Evolutionary conservation across 2,329 filamentous ascomycete genomes (phyloP).

Genomic region (Exophiala phaeomuriformis): DNA sequence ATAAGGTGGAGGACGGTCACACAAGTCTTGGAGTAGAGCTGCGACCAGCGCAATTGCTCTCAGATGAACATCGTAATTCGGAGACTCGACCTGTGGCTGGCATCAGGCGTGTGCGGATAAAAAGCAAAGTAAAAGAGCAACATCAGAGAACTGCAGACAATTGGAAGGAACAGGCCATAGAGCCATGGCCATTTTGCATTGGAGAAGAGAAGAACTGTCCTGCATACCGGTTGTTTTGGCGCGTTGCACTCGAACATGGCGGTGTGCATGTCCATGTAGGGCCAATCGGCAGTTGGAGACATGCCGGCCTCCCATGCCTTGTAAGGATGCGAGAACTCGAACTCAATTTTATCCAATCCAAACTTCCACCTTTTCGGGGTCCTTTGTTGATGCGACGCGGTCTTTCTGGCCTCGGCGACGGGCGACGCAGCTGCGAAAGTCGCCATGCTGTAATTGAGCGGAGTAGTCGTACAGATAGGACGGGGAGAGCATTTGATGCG

Average conservation of each 20-base stretch:
- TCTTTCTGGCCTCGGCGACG: slow-evolving; percentile 36
- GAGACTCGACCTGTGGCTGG: slow-evolving; percentile 4
- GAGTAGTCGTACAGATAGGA: slow-evolving; percentile 2
- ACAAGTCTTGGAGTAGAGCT: slow-evolving; percentile 23
- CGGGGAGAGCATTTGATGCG: slow-evolving; percentile 22
- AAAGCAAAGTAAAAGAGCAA: not conserved
- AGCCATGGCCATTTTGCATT: slow-evolving; percentile 13
- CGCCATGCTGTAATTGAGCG: slow-evolving; percentile 37
- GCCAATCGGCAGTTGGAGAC: slow-evolving; percentile 31
- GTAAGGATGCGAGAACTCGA: slow-evolving; percentile 27
- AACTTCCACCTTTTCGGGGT: slow-evolving; percentile 37
- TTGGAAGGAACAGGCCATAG: slow-evolving; percentile 5
- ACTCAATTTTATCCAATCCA: slow-evolving; percentile 39
- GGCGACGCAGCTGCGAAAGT: slow-evolving; percentile 38
- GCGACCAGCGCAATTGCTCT: slow-evolving; percentile 26
- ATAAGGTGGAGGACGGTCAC: slow-evolving; percentile 14
- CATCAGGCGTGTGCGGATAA: slow-evolving; percentile 9
- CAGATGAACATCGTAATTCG: slow-evolving; percentile 14
- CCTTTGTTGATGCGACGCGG: slow-evolving; percentile 37
- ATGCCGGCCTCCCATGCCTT: slow-evolving; percentile 29
- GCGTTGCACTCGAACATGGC: slow-evolving; percentile 23
- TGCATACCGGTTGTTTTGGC: slow-evolving; percentile 26
- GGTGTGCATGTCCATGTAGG: slow-evolving; percentile 26
- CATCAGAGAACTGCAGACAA: not conserved
- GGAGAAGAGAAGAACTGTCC: slow-evolving; percentile 19